Evolutionary conservation across 352 stramenopile genomes (phyloP).

Genomic region (Phytopythium litorale): DNA sequence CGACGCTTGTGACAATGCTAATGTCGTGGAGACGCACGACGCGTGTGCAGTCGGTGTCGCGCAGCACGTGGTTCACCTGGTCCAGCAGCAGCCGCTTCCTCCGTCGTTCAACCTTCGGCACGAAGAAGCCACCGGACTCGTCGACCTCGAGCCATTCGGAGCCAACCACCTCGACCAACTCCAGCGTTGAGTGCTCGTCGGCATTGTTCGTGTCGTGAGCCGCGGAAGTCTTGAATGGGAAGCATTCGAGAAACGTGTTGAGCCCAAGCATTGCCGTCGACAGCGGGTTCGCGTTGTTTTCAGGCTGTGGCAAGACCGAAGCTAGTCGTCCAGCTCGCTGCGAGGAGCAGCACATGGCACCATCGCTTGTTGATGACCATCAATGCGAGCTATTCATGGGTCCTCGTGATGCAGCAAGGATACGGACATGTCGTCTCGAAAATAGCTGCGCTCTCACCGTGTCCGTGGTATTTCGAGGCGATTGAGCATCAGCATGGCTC

Average conservation of each 20-base stretch:
- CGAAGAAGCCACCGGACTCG: slow-evolving; percentile 45
- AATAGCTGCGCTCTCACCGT: neutral
- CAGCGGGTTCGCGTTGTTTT: neutral
- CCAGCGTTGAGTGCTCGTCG: neutral
- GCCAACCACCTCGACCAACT: neutral
- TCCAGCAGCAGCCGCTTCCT: slow-evolving; percentile 51
- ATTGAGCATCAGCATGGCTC: no score
- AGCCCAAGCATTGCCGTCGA: slow-evolving; percentile 1
- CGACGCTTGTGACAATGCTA: slow-evolving; percentile 50
- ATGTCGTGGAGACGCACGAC: slow-evolving; percentile 55
- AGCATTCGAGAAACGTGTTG: neutral
- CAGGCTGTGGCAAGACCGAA: neutral
- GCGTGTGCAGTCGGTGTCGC: slow-evolving; percentile 50
- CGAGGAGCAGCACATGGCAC: neutral
- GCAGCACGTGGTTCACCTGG: slow-evolving; percentile 50
- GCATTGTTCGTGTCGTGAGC: neutral
- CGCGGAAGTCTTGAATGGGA: neutral
- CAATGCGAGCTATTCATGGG: neutral
- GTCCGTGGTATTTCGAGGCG: neutral
- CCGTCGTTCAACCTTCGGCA: slow-evolving; percentile 35
- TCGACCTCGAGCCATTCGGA: slow-evolving; percentile 57
- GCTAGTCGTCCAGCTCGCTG: neutral
- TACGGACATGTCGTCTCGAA: neutral
- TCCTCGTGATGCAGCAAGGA: neutral
- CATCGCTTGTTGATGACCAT: neutral